Conservation (phyloP, 352 stramenopile species). For the Pythium guiyangense region DNA sequence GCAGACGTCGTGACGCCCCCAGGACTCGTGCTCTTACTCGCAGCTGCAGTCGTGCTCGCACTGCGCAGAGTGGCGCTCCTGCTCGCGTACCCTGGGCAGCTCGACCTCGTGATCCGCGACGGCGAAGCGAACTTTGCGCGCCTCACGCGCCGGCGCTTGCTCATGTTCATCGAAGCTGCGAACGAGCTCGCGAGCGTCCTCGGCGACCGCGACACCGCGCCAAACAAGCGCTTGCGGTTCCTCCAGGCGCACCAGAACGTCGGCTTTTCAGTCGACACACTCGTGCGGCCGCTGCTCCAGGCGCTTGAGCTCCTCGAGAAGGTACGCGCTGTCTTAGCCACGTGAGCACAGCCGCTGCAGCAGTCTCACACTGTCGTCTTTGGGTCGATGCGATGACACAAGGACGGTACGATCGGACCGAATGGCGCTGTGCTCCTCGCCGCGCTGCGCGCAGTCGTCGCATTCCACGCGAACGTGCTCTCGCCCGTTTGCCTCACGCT, state of each 20-base stretch:
- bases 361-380: too few species aligned
- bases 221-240: slow-evolving; percentile 33
- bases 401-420: slow-evolving; percentile 26
- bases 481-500: slow-evolving; percentile 34
- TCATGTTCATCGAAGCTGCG: slow-evolving; percentile 60
- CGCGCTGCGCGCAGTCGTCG: slow-evolving; percentile 33
- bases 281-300: slow-evolving; percentile 52
- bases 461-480: slow-evolving; percentile 31
- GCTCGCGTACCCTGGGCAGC: slow-evolving; percentile 69
- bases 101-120: slow-evolving; percentile 74
- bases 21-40: slow-evolving; percentile 48
- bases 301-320: slow-evolving; percentile 53
- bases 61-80: slow-evolving; percentile 51
- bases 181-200: slow-evolving; percentile 45
- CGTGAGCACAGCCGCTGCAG: too few species aligned
- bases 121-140: slow-evolving; percentile 74
- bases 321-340: background rate
- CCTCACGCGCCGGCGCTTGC: slow-evolving; percentile 61
- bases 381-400: background rate
- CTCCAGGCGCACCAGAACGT: slow-evolving; percentile 68
- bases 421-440: slow-evolving; percentile 45
- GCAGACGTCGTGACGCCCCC: slow-evolving; percentile 40
- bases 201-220: slow-evolving; percentile 15
- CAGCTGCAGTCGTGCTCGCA: slow-evolving; percentile 20
- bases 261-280: slow-evolving; percentile 55